Percentiles rank a stretch among this genome's conserved stretches.
Evolutionary conservation across 768 basidiomycete species (phyloP).

Genomic region (Cystofilobasidium bisporidii): DNA sequence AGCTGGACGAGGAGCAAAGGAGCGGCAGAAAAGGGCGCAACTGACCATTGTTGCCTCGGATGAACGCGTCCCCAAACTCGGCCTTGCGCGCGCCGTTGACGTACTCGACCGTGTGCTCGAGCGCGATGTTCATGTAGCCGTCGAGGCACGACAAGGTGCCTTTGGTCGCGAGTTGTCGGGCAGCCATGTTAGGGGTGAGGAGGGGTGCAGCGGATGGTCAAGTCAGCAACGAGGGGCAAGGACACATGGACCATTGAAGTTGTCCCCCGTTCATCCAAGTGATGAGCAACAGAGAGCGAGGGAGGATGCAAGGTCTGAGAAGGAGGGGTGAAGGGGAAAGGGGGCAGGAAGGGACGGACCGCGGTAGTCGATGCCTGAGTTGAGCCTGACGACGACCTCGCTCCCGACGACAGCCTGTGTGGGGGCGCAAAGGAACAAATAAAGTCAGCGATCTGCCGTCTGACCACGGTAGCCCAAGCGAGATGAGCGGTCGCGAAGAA

Average conservation of each 20-base stretch:
- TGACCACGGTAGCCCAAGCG: not conserved
- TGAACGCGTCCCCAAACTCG: constrained; percentile 88
- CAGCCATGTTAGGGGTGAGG: no score
- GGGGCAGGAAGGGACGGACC: constrained; percentile 48
- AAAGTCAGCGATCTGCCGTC: no score
- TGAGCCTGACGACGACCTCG: constrained; percentile 79
- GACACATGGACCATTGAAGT: no score
- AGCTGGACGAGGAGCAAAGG: no score
- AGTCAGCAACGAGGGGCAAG: no score
- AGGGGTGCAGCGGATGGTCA: no score
- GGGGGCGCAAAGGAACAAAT: not conserved
- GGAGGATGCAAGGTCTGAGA: no score
- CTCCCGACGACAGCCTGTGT: constrained; percentile 68
- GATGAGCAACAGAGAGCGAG: not conserved
- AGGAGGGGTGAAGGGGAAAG: not conserved
- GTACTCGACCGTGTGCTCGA: constrained; percentile 95
- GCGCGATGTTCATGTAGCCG: constrained; percentile 97
- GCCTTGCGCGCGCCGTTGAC: constrained; percentile 80
- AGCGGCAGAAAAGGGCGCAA: not conserved
- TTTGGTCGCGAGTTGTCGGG: no score
- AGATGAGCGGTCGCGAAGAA: not conserved
- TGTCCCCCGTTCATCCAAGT: no score
- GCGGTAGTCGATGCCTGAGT: constrained; percentile 84
- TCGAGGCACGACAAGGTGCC: constrained; percentile 90
- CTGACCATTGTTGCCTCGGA: constrained; percentile 83